Evolutionary conservation across 106 monocot species (phyloP), one percentile per base, ranked within the genome.

Genomic region (Alisma plantagoaquatica): DNA sequence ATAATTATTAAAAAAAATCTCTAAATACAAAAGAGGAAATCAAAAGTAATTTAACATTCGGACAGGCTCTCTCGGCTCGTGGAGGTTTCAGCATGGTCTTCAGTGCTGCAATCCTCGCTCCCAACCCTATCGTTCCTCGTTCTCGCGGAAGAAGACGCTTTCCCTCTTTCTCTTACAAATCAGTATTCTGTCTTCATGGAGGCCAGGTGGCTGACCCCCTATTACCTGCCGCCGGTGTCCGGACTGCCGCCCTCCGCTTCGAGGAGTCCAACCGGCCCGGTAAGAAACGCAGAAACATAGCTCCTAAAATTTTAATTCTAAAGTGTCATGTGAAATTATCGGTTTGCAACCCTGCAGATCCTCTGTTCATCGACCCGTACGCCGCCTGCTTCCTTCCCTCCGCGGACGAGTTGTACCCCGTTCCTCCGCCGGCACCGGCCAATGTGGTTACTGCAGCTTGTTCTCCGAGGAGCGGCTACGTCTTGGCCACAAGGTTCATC

Each of bases 331-430:
- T 45, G 24, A 2, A 18, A 23, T 33, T 11, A n/a, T 15, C 29
- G 7, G 26, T 46, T 14, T 14, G 35, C 14, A 6, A 24, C 45
- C 43, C 27, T 10, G 2, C 75, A 96, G 94, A 84, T 73, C 88
- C 94, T 62, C 78, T 96, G 28, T 78, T 96, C 27, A 64, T 89
- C 27, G 94, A 96, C 46, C 80, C 84, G 42, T 96, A 88, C 43
- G 77, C 84, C 12, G 68, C 72, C 43, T 79, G 88, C 73, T 73
- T 96, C 46, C 55, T 88, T 56, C 59, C 77, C 21, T 46, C 46
- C 2, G 16, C 7, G 46, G 46, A 45, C 14, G 9, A 6, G 9
- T 6, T 38, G 35, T 6, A 38, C 35, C 35, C 35, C 35, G n/a
- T n/a, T n/a, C n/a, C n/a, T n/a, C n/a, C n/a, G n/a, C n/a, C n/a